Percentiles rank a stretch among this genome's conserved stretches.
Evolutionary conservation across 768 basidiomycete species (phyloP).

Genomic region (Phanerochaete sordida): DNA sequence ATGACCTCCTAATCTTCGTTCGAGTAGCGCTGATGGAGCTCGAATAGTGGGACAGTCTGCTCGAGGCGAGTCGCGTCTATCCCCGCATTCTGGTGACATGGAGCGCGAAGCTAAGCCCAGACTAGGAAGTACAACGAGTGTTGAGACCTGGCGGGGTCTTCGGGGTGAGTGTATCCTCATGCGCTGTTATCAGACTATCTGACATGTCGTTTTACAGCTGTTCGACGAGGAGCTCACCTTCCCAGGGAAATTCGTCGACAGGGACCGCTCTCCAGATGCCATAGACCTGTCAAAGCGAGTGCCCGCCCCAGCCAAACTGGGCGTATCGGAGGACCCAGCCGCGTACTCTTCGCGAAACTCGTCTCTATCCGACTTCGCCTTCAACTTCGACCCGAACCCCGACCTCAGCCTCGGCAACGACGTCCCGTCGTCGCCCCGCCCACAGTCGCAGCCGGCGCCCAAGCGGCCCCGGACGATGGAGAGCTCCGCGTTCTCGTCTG

Average conservation of each 20-base stretch:
- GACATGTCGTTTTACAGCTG: conserved; percentile 36
- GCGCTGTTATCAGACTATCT: neutral
- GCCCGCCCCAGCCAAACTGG: neutral
- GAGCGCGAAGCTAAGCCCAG: too few species aligned
- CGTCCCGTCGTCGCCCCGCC: neutral
- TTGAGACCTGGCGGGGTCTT: conserved; percentile 74
- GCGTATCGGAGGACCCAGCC: neutral
- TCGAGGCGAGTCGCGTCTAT: conserved; percentile 44
- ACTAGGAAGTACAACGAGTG: conserved; percentile 63
- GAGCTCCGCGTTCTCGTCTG: neutral
- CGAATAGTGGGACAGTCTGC: conserved; percentile 58
- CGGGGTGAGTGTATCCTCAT: conserved; percentile 40
- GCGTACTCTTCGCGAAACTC: neutral
- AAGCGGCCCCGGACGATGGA: neutral
- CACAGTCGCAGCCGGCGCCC: neutral
- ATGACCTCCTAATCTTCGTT: neutral
- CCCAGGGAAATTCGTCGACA: conserved; percentile 40
- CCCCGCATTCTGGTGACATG: too few species aligned
- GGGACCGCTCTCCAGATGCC: neutral
- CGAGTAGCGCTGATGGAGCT: neutral
- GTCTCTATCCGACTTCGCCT: neutral
- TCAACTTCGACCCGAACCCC: neutral
- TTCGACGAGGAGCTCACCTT: conserved; percentile 75
- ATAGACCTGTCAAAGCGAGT: neutral
- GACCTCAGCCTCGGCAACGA: neutral